Base-by-base conservation (phyloP, 225 moss, liverwort and hornwort species). In the Pseudoscleropodium purum region DNA sequence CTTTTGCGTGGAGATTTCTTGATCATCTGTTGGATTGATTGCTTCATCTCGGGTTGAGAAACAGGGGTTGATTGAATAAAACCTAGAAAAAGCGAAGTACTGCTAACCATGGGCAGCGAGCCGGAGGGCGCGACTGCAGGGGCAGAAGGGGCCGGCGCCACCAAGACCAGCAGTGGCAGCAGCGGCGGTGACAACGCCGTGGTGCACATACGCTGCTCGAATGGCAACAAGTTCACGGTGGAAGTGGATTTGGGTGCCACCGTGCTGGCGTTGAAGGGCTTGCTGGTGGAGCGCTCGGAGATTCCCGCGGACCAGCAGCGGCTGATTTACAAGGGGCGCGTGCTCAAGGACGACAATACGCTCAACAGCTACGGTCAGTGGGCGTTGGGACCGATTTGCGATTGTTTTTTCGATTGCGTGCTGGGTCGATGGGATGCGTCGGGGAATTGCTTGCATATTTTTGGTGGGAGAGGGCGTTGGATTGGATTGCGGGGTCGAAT, bases 251-350 rank as follows among this genome's bases (percentile, higher is more conserved):
- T 97, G 94, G 69, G 89, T n/a, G 88, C 94, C 51, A 94, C 96
- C 18, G 98, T 96, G 88, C 47, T 92, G 87, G 93, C 90, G 68
- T 82, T 99, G 43, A 99, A 97, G 88, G 92, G 60, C 54, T 76
- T 96, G 93, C 69, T 99, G 89, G 98, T 96, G 92, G 97, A 97
- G 85, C 92, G 92, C 72, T 95, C 97, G 81, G 97, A 96, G 95
- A 99, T 99, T 85, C 97, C 97, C 47, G 96, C 96, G 89, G 98
- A 96, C 92, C 97, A 97, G 85, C 98, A 99, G 95, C 97, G 98
- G 64, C 90, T 99, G 84, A 99, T 99, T 75, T 99, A 96, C 92
- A 99, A 97, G 85, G 98, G 98, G 7, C 98, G 97, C 47, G 97
- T 99, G 88, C 95, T 99, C 59, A 99, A 99, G 95, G 98, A 99